These are phyloP conservation scores for Crithidia fasciculata DNA, from an alignment of 208 protist genomes.

Conservation along the genomic window DNA sequence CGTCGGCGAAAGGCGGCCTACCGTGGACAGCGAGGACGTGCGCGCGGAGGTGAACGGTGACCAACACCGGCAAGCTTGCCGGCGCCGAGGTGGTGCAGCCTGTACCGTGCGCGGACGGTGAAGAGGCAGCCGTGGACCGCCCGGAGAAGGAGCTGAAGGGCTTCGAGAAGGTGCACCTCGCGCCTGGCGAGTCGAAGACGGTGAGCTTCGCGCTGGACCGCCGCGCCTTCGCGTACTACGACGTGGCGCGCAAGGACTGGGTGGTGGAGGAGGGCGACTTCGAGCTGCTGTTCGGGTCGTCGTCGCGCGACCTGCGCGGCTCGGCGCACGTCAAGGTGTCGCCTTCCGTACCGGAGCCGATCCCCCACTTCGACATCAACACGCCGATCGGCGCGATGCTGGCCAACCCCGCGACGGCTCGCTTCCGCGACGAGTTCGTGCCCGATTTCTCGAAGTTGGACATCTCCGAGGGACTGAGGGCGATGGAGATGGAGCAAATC, in stretches of 20 bases:
- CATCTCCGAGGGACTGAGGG: neutral
- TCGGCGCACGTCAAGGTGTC: conserved; percentile 2
- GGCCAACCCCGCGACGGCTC: neutral
- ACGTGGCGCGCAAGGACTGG: conserved; percentile 14
- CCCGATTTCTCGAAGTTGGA: no score
- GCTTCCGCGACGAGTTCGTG: no score
- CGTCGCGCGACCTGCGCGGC: conserved; percentile 9
- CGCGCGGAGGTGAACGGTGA: conserved; percentile 15
- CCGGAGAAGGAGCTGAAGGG: conserved; percentile 12
- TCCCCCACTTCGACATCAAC: conserved; percentile 3
- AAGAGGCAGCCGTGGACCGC: no score
- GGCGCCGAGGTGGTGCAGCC: conserved; percentile 10
- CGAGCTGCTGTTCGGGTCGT: conserved; percentile 13
- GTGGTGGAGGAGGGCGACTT: conserved; percentile 11
- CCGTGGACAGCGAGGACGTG: no score
- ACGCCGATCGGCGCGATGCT: neutral
- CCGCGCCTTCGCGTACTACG: conserved; percentile 14
- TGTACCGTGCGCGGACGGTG: no score
- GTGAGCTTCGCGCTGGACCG: conserved; percentile 10
- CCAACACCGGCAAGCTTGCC: conserved; percentile 7
- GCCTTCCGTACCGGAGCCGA: neutral
- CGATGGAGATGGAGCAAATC: conserved; percentile 13
- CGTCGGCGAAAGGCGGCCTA: conserved; percentile 3
- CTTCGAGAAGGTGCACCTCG: conserved; percentile 16
- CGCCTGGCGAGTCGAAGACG: conserved; percentile 6